Conservation (phyloP, 192 early-diverging fungal genomes). For the Jimgerdemannia lactiflua region DNA sequence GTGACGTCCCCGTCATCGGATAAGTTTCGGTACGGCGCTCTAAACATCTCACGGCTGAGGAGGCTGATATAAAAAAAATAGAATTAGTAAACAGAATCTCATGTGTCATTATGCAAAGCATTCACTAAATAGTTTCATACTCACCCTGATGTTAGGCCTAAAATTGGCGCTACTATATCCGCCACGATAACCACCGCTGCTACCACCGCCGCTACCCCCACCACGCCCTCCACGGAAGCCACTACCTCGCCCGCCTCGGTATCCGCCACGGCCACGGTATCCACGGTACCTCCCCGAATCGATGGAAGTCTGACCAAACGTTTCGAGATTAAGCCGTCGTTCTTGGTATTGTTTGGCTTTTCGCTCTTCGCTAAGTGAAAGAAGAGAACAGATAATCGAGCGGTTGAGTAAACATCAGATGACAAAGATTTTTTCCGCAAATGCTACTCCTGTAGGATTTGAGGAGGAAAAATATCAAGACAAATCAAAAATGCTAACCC, state of each 20-base stretch:
- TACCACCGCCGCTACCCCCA: conserved; percentile 27
- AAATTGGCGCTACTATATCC: conserved; percentile 20
- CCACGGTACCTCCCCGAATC: conserved; percentile 65
- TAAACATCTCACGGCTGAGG: neutral
- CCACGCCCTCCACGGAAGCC: conserved; percentile 13
- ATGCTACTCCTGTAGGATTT: too few species aligned
- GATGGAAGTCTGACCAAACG: conserved; percentile 88
- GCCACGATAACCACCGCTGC: conserved; percentile 43
- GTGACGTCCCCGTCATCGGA: too few species aligned
- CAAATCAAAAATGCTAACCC: neutral
- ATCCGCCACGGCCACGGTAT: conserved; percentile 53
- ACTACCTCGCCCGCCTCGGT: conserved; percentile 42
- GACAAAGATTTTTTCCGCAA: too few species aligned
- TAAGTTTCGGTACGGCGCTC: too few species aligned
- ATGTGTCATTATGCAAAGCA: too few species aligned
- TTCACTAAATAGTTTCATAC: neutral
- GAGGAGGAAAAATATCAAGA: conserved; percentile 7
- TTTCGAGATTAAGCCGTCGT: conserved; percentile 90
- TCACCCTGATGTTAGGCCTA: conserved; percentile 7
- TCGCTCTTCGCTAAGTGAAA: conserved; percentile 45
- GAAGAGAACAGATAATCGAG: too few species aligned
- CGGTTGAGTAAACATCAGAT: too few species aligned
- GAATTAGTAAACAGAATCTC: conserved; percentile 2
- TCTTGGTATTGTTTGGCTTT: conserved; percentile 83
- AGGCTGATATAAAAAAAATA: conserved; percentile 1